Base-by-base conservation (phyloP, 2,329 filamentous ascomycete species). In the Colletotrichum chrysophilum region DNA sequence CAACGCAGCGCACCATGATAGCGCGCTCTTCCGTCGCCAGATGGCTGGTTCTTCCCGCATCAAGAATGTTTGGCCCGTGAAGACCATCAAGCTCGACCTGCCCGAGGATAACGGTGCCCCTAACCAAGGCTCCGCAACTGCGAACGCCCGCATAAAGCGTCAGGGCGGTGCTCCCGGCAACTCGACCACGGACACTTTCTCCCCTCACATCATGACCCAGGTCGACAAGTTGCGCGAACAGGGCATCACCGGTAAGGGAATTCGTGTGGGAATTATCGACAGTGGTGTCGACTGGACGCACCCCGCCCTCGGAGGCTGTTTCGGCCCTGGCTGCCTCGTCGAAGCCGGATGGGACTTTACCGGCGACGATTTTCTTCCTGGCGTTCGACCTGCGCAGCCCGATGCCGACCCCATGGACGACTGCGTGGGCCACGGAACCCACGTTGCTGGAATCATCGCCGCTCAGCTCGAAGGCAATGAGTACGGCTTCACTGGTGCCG, bases 291-390 rank as follows among this genome's bases (percentile, higher is more conserved):
- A 91, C 79, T 90, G 89, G 78, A 84, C 79, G 7, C 88, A 89
- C 71, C 88, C 88, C 9, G 87, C 88, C 14, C 85, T 91, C 1
- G 89, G 89, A 18, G 88, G 88, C 4, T 88, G 88, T 69, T 90
- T 90, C 76, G 89, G 89, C 2, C 78, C 83, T 5, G 88, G 87
- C 0, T 89, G 84, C 77, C 82, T 89, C 26, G 84, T 91, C 16
- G 82, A 84, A 13, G 85, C 84, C 70, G 88, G 89, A 2, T 87
- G 85, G 74, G 88, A 89, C 71, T 83, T 89, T 68, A 83, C 87
- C 7, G 88, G 87, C 3, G 86, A 89, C 71, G 81, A 84, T 58
- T 83, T 81, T 21, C 28, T 75, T 18, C 60, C 61, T 8, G 38
- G 34, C 2, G 72, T 71, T 10, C 60, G 60, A 24, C 72, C 61